Percentiles rank a stretch among this genome's conserved stretches.
Evolutionary conservation across 805 yeast species (phyloP).

Genomic region (Lipomyces yamanashiensis): DNA sequence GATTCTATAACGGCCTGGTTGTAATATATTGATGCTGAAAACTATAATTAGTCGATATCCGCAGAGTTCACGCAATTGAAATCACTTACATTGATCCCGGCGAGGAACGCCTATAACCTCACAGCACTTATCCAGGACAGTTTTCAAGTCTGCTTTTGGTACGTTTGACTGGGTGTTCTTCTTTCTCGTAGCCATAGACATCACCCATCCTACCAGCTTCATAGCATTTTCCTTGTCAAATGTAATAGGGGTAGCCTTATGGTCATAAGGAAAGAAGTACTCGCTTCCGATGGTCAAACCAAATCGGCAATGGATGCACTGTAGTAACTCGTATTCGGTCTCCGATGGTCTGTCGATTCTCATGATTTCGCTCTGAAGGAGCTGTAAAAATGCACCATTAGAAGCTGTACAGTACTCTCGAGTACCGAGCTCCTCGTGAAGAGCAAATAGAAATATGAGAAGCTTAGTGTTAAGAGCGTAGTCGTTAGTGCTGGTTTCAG

Average conservation of each 20-base stretch:
- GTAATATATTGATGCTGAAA: constrained; percentile 42
- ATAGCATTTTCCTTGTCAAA: constrained; percentile 52
- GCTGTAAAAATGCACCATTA: constrained; percentile 62
- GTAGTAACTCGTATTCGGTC: constrained; percentile 73
- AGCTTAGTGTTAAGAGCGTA: constrained; percentile 30
- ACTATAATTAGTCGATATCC: neutral
- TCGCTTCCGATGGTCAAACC: constrained; percentile 65
- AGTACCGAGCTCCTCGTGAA: constrained; percentile 77
- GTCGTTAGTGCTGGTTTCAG: constrained; percentile 33
- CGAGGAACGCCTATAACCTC: constrained; percentile 73
- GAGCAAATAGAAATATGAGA: constrained; percentile 56
- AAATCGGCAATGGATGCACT: constrained; percentile 76
- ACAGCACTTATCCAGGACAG: constrained; percentile 69
- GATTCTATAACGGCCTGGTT: constrained; percentile 51
- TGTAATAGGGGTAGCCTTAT: constrained; percentile 52
- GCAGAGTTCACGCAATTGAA: neutral
- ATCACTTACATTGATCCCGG: constrained; percentile 24
- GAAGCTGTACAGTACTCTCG: constrained; percentile 71
- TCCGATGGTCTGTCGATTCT: constrained; percentile 48
- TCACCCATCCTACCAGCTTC: constrained; percentile 53
- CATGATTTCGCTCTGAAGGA: constrained; percentile 61
- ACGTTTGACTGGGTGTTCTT: constrained; percentile 61
- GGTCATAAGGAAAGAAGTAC: constrained; percentile 67
- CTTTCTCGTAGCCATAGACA: constrained; percentile 59
- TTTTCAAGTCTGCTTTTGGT: constrained; percentile 68